A percentile compares a stretch with the other conserved stretches of the same genome.
These are phyloP conservation scores for Colletotrichum sp. DNA, from an alignment of 2,329 filamentous ascomycete genomes.

Conservation along the genomic window DNA sequence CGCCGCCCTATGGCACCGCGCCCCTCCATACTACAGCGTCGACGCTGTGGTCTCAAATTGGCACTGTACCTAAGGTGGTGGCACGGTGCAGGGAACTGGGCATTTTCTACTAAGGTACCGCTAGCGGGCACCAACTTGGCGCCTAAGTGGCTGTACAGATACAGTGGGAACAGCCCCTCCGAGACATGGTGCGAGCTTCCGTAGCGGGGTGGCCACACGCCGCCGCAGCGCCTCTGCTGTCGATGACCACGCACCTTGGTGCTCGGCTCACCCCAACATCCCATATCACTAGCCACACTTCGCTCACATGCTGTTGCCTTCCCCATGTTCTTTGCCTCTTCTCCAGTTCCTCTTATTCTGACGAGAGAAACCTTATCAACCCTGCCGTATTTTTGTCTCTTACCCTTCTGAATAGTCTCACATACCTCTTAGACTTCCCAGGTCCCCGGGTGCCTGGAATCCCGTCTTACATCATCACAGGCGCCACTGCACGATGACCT, in stretches of 20 bases:
- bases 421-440: background rate
- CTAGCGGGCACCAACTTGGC: background rate
- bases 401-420: background rate
- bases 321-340: background rate
- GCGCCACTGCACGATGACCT: conserved; percentile 19
- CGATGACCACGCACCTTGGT: background rate
- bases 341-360: background rate
- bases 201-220: conserved; percentile 13
- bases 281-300: conserved; percentile 14
- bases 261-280: background rate
- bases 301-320: conserved; percentile 7
- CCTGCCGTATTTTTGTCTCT: background rate
- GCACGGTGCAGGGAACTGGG: no score
- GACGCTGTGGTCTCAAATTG: no score
- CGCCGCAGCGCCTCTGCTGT: background rate
- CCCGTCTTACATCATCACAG: conserved; percentile 2
- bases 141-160: conserved; percentile 10
- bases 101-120: background rate
- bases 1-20: no score
- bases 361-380: background rate
- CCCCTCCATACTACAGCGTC: no score
- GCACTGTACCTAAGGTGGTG: no score
- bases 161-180: conserved; percentile 14
- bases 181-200: conserved; percentile 19
- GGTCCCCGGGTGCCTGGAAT: conserved; percentile 3